Evolutionary conservation across 1,284 basidiomycete species (phyloP), one percentile per base, ranked within the genome.

Genomic region (Fomitopsis pinicola): DNA sequence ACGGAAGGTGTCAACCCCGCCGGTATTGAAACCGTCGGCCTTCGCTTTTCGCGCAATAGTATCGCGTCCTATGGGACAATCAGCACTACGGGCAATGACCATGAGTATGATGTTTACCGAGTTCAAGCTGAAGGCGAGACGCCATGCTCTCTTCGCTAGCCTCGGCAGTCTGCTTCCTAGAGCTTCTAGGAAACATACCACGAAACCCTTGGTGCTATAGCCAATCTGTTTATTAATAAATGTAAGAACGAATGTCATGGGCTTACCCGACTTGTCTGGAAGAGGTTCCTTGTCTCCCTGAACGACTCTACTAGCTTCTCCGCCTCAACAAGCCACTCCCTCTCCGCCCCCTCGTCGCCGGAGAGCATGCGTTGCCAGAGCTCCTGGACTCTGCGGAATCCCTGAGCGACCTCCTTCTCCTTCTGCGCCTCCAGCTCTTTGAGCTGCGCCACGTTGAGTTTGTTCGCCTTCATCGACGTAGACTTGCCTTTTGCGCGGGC

Each of bases 251-350:
- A 44, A 58, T 9, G 9, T 33, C 6, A 2, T 17, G 14, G 5
- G 26, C 86, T 64, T 62, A 94, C 93, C 67, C 88, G 76, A 45
- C 87, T 87, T 8, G 88, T 87, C 64, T 89, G 81, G 70, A 97
- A 98, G 64, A 98, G 73, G 62, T 87, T 86, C 67, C 88, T 83
- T 10, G 94, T 95, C 76, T 94, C 87, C 54, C 95, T 81, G 76
- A 95, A 98, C 69, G 87, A 88, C 66, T 97, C 94, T 15, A 97
- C 82, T 55, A 98, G 80, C 62, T 87, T 91, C 66, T 92, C 91
- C 0, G 95, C 94, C 67, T 94, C 87, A 33, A 89, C 73, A 63
- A 97, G 78, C 91, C 95, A 98, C 64, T 87, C 83, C 50, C 80
- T 77, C 58, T 80, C 79, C 1, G 80, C 77, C 33, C 79, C 79